These are phyloP conservation scores for Sporothrix curviconia DNA, from an alignment of 2,329 filamentous ascomycete species.

Conservation along the genomic window DNA sequence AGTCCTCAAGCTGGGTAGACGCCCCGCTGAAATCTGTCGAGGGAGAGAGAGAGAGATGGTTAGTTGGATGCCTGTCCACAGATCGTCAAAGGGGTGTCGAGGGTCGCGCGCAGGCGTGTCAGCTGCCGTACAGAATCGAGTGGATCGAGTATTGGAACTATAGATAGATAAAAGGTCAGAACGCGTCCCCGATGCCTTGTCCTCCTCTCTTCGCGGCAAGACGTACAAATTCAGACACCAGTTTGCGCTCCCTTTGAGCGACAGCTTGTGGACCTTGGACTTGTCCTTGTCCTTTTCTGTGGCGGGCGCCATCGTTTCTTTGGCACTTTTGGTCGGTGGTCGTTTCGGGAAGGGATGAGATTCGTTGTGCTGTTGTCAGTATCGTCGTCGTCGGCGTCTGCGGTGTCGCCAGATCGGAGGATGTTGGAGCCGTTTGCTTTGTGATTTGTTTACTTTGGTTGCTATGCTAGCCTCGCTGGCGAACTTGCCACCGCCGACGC, in stretches of 20 bases:
- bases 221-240: conserved; percentile 91
- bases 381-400: not conserved
- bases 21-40: conserved; percentile 69
- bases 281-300: conserved; percentile 52
- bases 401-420: not conserved
- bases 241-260: conserved; percentile 78
- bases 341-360: not conserved
- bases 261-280: conserved; percentile 90
- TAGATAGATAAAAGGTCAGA: too few species aligned
- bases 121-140: conserved; percentile 68
- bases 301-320: conserved; percentile 16
- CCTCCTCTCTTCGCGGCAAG: not conserved
- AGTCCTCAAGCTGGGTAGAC: conserved; percentile 93
- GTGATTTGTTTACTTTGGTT: conserved; percentile 16
- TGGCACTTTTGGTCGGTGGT: not conserved
- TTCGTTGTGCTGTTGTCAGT: not conserved
- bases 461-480: conserved; percentile 10
- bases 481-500: too few species aligned
- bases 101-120: too few species aligned
- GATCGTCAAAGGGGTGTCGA: too few species aligned
- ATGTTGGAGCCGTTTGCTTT: not conserved
- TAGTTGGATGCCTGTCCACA: too few species aligned
- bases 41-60: not conserved
- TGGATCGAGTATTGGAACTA: conserved; percentile 99
- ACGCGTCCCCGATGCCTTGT: not conserved